phyloP scores from a whole-genome alignment of 2,329 filamentous ascomycete species.

The Apiospora hydei region DNA sequence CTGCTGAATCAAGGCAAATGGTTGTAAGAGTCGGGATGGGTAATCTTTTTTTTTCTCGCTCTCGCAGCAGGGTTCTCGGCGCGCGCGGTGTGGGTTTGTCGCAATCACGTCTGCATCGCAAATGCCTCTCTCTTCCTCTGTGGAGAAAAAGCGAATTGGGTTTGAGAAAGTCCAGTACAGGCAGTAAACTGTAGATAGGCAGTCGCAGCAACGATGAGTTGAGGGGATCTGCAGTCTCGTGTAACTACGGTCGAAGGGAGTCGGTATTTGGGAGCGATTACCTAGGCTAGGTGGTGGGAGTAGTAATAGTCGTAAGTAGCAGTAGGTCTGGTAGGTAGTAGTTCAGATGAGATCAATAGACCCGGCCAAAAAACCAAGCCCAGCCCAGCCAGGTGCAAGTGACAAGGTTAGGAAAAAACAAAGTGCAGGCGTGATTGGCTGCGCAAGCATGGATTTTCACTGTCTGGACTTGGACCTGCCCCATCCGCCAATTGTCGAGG shows the following conservation, averaged over 20 bases:
- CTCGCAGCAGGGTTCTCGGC: conserved; percentile 6
- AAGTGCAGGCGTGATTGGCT: conserved; percentile 18
- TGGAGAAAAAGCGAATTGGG: not conserved
- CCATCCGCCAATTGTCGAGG: conserved; percentile 9
- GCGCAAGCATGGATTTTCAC: conserved; percentile 13
- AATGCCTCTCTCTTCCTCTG: not conserved
- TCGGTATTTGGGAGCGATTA: not conserved
- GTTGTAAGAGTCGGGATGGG: not conserved
- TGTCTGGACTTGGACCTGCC: not conserved
- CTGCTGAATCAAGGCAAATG: conserved; percentile 7
- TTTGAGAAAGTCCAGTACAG: not conserved
- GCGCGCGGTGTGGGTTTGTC: conserved; percentile 6
- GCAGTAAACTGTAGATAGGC: not conserved
- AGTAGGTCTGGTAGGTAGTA: not conserved
- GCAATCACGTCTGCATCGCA: conserved; percentile 13
- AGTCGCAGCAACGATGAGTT: not conserved
- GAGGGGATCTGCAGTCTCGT: not conserved
- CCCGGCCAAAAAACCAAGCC: not conserved
- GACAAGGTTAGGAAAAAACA: conserved; percentile 14
- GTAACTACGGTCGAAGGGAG: conserved; percentile 19
- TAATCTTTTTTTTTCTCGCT: not conserved
- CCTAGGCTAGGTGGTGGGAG: conserved; percentile 20
- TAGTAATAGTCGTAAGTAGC: not conserved
- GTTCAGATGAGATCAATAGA: conserved; percentile 9
- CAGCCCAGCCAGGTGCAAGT: conserved; percentile 7